phyloP scores from a whole-genome alignment of 768 basidiomycete genomes.

The Suillus subluteus region DNA sequence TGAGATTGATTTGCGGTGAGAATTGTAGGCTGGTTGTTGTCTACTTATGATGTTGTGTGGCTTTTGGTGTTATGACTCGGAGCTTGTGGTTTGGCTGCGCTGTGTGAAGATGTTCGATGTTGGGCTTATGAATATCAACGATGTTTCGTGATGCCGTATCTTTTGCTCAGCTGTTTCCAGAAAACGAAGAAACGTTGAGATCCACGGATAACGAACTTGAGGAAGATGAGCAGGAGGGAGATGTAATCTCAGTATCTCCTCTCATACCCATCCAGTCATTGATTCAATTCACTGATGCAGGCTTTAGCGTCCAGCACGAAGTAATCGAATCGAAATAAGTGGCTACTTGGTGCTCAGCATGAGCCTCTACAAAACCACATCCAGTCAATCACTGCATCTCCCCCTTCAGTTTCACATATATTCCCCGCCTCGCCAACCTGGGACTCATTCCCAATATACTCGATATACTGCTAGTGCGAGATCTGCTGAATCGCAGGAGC shows the following conservation, averaged over 20 bases:
- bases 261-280: neutral
- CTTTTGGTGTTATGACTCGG: neutral
- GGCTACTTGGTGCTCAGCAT: neutral
- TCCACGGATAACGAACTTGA: neutral
- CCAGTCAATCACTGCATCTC: neutral
- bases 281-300: neutral
- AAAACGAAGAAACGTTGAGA: neutral
- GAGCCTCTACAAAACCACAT: neutral
- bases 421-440: neutral
- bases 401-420: neutral
- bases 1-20: conserved; percentile 61
- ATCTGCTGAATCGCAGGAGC: neutral
- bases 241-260: neutral
- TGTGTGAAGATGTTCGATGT: neutral
- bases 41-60: neutral
- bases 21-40: neutral
- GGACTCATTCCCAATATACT: neutral
- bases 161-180: neutral
- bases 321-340: neutral
- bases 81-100: neutral
- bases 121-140: neutral
- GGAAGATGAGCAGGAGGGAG: neutral
- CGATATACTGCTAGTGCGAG: no score
- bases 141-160: neutral
- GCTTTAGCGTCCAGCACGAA: neutral